Evolutionary conservation across 129 eudicot genomes (phyloP).

Genomic region (Oenanthe sinensis): DNA sequence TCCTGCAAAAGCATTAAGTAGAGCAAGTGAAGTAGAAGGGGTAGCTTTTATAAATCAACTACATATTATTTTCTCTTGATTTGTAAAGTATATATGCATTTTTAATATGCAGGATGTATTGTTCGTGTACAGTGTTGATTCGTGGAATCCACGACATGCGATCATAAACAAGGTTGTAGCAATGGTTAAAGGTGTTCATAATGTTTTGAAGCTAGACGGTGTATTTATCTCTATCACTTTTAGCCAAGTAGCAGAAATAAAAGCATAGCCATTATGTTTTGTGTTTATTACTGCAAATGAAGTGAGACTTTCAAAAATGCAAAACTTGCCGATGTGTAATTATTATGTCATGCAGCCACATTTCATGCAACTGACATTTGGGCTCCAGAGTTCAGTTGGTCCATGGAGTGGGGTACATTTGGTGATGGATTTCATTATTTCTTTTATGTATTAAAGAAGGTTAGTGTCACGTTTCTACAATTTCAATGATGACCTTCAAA

Average conservation of each 20-base stretch:
- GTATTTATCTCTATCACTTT: constrained; percentile 80
- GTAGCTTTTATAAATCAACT: background rate
- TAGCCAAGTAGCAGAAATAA: constrained; percentile 61
- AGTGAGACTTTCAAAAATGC: too few species aligned
- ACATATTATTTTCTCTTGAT: background rate
- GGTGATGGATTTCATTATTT: constrained; percentile 96
- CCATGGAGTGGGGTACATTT: constrained; percentile 71
- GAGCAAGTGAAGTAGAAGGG: background rate
- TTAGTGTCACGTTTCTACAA: constrained; percentile 17
- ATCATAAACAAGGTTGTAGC: constrained; percentile 54
- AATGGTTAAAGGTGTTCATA: constrained; percentile 85
- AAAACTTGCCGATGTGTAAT: background rate
- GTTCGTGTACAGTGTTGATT: constrained; percentile 98
- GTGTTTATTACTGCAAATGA: background rate
- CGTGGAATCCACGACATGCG: constrained; percentile 76
- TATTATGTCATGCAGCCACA: constrained; percentile 62
- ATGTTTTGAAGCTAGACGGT: constrained; percentile 78
- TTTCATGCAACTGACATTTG: constrained; percentile 71
- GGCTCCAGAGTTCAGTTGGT: constrained; percentile 84
- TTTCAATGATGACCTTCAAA: background rate
- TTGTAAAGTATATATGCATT: constrained; percentile 23
- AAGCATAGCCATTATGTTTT: background rate
- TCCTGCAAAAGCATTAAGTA: background rate
- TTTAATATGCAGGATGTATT: constrained; percentile 84
- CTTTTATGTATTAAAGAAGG: constrained; percentile 77